Conservation (phyloP, 176 grass and related monocot species). For the Chloris gayana region DNA sequence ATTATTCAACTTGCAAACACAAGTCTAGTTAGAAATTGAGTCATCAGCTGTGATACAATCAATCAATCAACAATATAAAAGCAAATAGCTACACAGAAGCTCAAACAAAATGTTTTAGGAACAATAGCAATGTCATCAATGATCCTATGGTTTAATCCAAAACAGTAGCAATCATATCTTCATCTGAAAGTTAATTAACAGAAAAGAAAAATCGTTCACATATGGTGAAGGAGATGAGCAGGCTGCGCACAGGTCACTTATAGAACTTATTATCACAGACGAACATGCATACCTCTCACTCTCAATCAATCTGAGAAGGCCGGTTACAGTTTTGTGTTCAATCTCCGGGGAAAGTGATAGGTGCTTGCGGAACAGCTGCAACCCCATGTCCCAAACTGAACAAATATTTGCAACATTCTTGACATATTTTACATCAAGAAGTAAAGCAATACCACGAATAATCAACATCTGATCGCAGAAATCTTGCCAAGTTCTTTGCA, state of each 20-base stretch:
- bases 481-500: constrained; percentile 98
- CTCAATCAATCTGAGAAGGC: constrained; percentile 97
- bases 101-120: not conserved
- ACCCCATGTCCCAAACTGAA: constrained; percentile 95
- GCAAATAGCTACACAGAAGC: not conserved
- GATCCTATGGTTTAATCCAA: not conserved
- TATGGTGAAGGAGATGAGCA: not conserved
- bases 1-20: not conserved
- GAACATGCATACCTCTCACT: constrained; percentile 80
- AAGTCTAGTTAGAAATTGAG: constrained; percentile 27
- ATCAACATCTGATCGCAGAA: constrained; percentile 99
- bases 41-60: too few species aligned
- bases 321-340: constrained; percentile 93
- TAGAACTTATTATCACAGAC: constrained; percentile 14
- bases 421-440: constrained; percentile 99
- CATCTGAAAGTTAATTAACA: not conserved
- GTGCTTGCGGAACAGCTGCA: constrained; percentile 92
- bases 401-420: constrained; percentile 81
- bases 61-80: constrained; percentile 16
- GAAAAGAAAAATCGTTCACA: not conserved
- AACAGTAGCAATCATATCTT: not conserved
- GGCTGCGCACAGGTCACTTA: constrained; percentile 12
- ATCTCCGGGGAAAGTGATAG: constrained; percentile 64
- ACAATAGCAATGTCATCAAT: constrained; percentile 11
- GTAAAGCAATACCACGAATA: constrained; percentile 94